phyloP scores from a whole-genome alignment of 305 asterid species.

The Rubia peregrina region DNA sequence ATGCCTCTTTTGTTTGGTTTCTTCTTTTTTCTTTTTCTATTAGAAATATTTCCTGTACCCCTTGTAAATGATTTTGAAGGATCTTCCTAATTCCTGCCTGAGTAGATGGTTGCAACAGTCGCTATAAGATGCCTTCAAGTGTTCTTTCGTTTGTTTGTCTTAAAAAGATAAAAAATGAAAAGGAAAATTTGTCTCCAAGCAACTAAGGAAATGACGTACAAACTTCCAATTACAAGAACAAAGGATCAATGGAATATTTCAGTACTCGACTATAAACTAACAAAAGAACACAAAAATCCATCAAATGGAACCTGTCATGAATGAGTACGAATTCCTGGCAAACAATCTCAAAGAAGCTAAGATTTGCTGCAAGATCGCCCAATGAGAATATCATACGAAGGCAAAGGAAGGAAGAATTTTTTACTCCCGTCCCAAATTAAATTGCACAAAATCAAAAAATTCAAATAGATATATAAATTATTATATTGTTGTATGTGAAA shows the following conservation, averaged over 20 bases:
- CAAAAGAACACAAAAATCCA: not conserved
- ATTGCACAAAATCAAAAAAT: too few species aligned
- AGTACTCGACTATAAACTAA: not conserved
- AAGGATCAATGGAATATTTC: not conserved
- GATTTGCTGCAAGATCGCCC: not conserved
- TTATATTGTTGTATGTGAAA: too few species aligned
- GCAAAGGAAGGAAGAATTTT: not conserved
- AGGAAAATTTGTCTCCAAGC: not conserved
- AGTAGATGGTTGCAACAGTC: not conserved
- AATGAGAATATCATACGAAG: not conserved
- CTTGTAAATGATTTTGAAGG: not conserved
- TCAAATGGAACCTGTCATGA: slow-evolving; percentile 3
- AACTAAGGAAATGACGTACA: slow-evolving; percentile 1
- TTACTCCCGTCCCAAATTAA: too few species aligned
- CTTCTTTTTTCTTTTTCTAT: too few species aligned
- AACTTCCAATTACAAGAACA: not conserved
- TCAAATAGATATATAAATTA: too few species aligned
- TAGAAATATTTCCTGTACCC: not conserved
- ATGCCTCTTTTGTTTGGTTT: not conserved
- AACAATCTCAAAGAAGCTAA: not conserved
- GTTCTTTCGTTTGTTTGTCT: not conserved
- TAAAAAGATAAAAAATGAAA: not conserved
- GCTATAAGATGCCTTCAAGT: not conserved
- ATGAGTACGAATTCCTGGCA: not conserved
- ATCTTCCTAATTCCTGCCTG: not conserved